These are phyloP conservation scores for Phytopythium delawarense DNA, from an alignment of 352 stramenopile genomes.

Conservation along the genomic window DNA sequence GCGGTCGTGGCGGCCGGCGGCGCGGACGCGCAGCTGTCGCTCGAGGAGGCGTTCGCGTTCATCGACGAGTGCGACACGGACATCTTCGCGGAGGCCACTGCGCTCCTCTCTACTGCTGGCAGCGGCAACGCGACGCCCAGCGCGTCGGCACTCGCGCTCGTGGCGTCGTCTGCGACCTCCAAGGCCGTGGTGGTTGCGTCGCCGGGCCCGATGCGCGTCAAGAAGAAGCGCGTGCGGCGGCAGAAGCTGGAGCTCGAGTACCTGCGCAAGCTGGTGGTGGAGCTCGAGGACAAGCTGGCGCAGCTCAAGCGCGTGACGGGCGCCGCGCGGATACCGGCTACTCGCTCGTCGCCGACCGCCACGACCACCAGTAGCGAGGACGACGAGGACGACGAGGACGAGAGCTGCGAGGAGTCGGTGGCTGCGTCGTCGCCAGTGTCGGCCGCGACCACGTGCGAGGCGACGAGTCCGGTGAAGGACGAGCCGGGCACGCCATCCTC, in stretches of 20 bases:
- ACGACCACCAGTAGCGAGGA: background rate
- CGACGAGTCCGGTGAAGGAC: background rate
- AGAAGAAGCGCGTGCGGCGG: slow-evolving; percentile 31
- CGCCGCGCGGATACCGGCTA: background rate
- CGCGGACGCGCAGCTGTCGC: slow-evolving; percentile 12
- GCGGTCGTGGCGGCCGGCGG: slow-evolving; percentile 9
- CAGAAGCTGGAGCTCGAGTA: slow-evolving; percentile 33
- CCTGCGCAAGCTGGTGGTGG: slow-evolving; percentile 24
- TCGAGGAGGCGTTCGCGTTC: slow-evolving; percentile 8
- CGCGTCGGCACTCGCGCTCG: background rate
- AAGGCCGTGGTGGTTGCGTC: background rate
- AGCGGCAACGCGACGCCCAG: background rate
- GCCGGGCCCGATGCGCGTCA: slow-evolving; percentile 3
- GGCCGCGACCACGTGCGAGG: background rate
- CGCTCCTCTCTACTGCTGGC: background rate
- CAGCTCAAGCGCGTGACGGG: slow-evolving; percentile 14
- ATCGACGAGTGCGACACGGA: slow-evolving; percentile 7
- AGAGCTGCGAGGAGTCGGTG: slow-evolving; percentile 1
- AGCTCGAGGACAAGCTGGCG: slow-evolving; percentile 20
- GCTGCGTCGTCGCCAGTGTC: slow-evolving; percentile 1
- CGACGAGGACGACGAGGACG: slow-evolving; percentile 8
- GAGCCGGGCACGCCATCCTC: background rate
- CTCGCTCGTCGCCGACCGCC: background rate
- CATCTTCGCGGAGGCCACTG: slow-evolving; percentile 2
- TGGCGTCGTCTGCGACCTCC: too few species aligned